Base-by-base conservation (phyloP, 441 rosid species). In the Pelargonium citronellum region DNA sequence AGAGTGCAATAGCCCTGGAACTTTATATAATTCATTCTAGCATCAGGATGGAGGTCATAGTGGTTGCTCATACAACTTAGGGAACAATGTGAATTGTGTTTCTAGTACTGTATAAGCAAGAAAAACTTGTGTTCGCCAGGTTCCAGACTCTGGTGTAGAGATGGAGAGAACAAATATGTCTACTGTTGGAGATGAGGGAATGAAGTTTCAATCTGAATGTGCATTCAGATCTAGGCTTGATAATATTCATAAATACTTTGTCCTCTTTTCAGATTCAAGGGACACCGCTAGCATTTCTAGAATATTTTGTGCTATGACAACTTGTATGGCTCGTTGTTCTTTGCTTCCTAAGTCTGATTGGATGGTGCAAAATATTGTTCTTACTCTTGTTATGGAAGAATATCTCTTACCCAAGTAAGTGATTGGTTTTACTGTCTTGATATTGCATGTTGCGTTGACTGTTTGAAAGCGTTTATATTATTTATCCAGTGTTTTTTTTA, bases 331-430 rank as follows among this genome's bases (percentile, higher is more conserved):
- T 61, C 79, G 67, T 74, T 86, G 83, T 76, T 79, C 81, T 51
- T 72, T 78, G 70, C 82, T 74, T 67, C 46, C 73, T 69, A 74
- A 67, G 69, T 74, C 71, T 47, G 80, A 82, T 53, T 73, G 79
- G 80, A 69, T 78, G 67, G 71, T 90, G 74, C 81, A 70, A 55
- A 82, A 73, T 16, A 78, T 87, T 76, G 72, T 88, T 57, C 72
- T 67, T 51, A 77, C 85, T 68, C 83, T 89, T 72, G 81, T 80
- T 72, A 72, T 69, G 81, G 92, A 91, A 79, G 87, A n/a, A n/a
- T n/a, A 81, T 64, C 82, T 87, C 67, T 78, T 69, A 70, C 73
- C 83, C 64, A 78, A 62, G 30, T 24, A 24, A 24, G 30, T 24
- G 30, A 24, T 24, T 24, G 30, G 30, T 24, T 24, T 24, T 24